Percentiles rank a stretch among this genome's conserved stretches.
Conservation (phyloP, 148 eudicot genomes). For the Oxyria digyna region DNA sequence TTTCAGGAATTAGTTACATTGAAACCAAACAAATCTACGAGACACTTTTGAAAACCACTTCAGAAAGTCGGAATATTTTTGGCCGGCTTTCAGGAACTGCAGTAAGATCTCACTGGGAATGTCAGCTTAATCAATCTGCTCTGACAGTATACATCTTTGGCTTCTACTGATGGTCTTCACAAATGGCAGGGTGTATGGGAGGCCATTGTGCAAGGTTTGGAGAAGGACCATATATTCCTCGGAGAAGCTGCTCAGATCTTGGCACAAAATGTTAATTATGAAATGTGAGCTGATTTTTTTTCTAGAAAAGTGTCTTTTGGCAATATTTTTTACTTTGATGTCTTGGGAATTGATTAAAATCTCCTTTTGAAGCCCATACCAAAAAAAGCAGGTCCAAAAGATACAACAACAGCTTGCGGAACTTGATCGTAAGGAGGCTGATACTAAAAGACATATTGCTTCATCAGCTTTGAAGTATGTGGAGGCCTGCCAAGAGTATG, state of each 20-base stretch:
- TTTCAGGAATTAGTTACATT: constrained; percentile 63
- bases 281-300: constrained; percentile 47
- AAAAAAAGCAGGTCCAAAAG: constrained; percentile 87
- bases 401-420: constrained; percentile 85
- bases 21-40: constrained; percentile 82
- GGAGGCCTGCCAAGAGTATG: constrained; percentile 92
- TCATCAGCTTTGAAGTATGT: constrained; percentile 84
- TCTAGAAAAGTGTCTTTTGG: not conserved
- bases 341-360: constrained; percentile 12
- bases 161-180: not conserved
- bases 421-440: constrained; percentile 90
- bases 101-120: constrained; percentile 40
- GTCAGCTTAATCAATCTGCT: constrained; percentile 9
- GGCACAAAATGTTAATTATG: constrained; percentile 94
- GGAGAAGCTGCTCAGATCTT: constrained; percentile 93
- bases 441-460: constrained; percentile 81
- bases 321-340: not conserved
- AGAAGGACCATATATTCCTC: constrained; percentile 80
- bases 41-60: constrained; percentile 57
- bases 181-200: constrained; percentile 81
- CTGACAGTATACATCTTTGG: not conserved
- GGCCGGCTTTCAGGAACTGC: constrained; percentile 97
- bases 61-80: constrained; percentile 88
- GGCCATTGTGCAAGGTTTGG: constrained; percentile 71
- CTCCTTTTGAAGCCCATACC: constrained; percentile 62